Evolutionary conservation across 176 grass and related monocot genomes (phyloP).

Genomic region (Otatea glauca): DNA sequence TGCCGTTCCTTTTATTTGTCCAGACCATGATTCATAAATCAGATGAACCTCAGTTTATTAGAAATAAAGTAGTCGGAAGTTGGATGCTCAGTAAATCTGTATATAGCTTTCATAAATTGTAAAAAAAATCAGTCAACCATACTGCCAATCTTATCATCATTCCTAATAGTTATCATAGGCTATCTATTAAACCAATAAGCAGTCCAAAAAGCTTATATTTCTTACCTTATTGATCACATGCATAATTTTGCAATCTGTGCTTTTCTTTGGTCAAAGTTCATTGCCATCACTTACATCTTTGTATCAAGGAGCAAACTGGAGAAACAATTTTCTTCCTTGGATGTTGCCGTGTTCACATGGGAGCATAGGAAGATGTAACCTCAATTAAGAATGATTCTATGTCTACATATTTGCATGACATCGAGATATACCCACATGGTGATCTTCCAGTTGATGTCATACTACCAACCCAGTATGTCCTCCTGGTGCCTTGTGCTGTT

Average conservation of each 20-base stretch:
- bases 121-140: constrained; percentile 17
- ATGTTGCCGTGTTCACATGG: constrained; percentile 50
- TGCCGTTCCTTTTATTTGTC: neutral
- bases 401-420: constrained; percentile 44
- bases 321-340: constrained; percentile 52
- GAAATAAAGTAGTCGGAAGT: neutral
- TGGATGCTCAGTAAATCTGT: neutral
- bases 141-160: constrained; percentile 9
- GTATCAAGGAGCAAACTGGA: constrained; percentile 52
- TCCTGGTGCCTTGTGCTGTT: constrained; percentile 38
- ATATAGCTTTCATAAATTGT: neutral
- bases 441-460: constrained; percentile 52
- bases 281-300: constrained; percentile 42
- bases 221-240: neutral
- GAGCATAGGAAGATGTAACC: constrained; percentile 52
- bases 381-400: constrained; percentile 50
- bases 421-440: constrained; percentile 38
- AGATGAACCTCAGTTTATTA: neutral
- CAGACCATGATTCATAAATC: constrained; percentile 2
- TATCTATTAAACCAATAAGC: neutral
- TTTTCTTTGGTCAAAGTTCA: constrained; percentile 47
- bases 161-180: neutral
- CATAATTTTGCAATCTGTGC: neutral
- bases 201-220: neutral
- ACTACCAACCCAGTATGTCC: constrained; percentile 46